A percentile compares a stretch with the other conserved stretches of the same genome.
These are phyloP conservation scores for Aspergillus novofumigatus DNA, from an alignment of 2,329 filamentous ascomycete species.

Conservation along the genomic window DNA sequence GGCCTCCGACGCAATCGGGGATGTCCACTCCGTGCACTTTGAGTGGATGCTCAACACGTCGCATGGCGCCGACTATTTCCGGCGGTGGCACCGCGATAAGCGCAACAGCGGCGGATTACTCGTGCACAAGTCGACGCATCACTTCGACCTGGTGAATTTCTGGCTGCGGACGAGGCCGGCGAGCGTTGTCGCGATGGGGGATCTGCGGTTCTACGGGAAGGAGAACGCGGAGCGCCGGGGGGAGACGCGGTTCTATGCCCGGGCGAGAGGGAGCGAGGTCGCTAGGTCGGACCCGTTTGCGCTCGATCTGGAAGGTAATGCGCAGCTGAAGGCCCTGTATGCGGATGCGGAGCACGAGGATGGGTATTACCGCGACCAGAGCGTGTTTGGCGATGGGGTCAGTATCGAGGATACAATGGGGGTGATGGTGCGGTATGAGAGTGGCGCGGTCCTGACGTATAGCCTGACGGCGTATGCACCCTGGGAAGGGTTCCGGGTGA, in stretches of 20 bases:
- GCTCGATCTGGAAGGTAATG: conserved; percentile 50
- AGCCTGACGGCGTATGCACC: conserved; percentile 54
- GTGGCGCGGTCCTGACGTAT: conserved; percentile 57
- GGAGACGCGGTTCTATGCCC: conserved; percentile 40
- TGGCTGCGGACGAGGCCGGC: conserved; percentile 55
- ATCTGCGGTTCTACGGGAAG: conserved; percentile 57
- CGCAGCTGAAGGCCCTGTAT: conserved; percentile 56
- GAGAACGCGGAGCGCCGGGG: conserved; percentile 59
- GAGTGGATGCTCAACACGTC: conserved; percentile 62
- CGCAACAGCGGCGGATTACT: conserved; percentile 57
- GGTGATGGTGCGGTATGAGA: conserved; percentile 55
- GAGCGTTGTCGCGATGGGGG: conserved; percentile 57
- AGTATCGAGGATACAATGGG: conserved; percentile 64
- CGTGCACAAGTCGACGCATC: conserved; percentile 61
- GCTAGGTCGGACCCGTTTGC: conserved; percentile 57
- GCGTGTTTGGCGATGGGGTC: conserved; percentile 60
- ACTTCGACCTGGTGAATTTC: conserved; percentile 62
- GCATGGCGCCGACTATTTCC: conserved; percentile 61
- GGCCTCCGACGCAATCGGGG: conserved; percentile 52
- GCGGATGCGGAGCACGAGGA: conserved; percentile 62
- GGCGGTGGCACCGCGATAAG: conserved; percentile 61
- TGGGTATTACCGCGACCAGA: conserved; percentile 59
- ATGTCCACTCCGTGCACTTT: conserved; percentile 56
- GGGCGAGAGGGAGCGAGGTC: conserved; percentile 49
- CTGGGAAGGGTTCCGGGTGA: conserved; percentile 37